Conservation (phyloP, 495 filamentous ascomycete species). For the Podospora bellae-mahoneyi region DNA sequence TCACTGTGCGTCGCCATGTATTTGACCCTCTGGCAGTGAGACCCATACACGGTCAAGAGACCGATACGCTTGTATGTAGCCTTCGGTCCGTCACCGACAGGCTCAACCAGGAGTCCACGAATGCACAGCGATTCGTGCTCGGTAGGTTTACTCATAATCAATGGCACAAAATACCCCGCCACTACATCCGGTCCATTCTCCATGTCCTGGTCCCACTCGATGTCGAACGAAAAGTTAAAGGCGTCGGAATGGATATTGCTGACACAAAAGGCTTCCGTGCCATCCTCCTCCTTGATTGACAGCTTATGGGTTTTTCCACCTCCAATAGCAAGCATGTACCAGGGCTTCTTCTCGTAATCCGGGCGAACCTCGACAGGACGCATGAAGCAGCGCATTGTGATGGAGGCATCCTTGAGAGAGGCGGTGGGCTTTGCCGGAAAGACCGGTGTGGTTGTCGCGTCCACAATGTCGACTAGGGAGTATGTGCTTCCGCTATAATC, state of each 20-base stretch:
- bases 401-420: slow-evolving; percentile 6
- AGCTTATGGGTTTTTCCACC: slow-evolving; percentile 14
- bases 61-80: not conserved
- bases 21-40: not conserved
- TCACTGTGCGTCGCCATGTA: not conserved
- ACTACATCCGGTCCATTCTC: not conserved
- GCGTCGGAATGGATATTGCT: not conserved
- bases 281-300: slow-evolving; percentile 5
- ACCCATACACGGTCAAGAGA: not conserved
- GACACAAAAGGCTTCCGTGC: not conserved
- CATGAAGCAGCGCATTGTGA: slow-evolving; percentile 10
- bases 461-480: not conserved
- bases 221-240: not conserved
- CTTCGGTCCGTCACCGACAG: not conserved
- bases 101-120: not conserved
- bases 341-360: slow-evolving; percentile 14
- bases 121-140: not conserved
- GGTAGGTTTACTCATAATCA: not conserved
- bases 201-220: not conserved
- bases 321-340: slow-evolving; percentile 17
- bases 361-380: slow-evolving; percentile 13
- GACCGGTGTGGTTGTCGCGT: not conserved
- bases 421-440: not conserved
- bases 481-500: not conserved
- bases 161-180: not conserved